Base-by-base conservation (phyloP, 1,284 basidiomycete genomes). In the Pseudozyma tsukubaensis region DNA sequence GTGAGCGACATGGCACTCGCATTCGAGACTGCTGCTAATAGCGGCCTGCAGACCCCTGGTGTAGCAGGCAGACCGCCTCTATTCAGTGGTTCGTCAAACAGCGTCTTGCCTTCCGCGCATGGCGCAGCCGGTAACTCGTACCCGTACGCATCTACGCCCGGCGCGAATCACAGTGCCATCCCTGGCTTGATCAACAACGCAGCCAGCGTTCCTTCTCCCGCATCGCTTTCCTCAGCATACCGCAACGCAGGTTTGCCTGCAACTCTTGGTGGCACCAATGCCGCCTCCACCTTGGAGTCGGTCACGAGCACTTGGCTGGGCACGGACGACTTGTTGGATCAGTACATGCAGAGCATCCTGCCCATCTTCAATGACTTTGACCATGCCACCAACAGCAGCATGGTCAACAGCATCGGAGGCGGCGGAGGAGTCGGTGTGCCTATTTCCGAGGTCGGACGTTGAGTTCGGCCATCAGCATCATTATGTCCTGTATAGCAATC, bases 291-390 rank as follows among this genome's bases (percentile, higher is more conserved):
- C 2, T 16, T 65, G 21, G 65, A 73, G 19, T 50, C 71, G 24
- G 50, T 65, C 14, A 68, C 71, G 13, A 73, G 40, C 44, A 68
- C 60, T 2, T 73, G 71, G 71, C 51, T 73, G 34, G 71, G 71
- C 37, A 73, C 71, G 5, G 71, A 73, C 48, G 71, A 73, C 19
- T 50, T 73, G 43, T 40, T 73, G 47, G 71, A 73, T 18, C 58
- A 60, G 45, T 73, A 73, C 61, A 73, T 73, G 71, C 71, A 73
- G 40, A 73, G 71, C 43, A 73, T 73, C 48, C 29, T 73, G 44
- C 71, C 71, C 18, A 73, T 73, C 53, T 73, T 73, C 36, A 73
- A 73, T 40, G 71, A 73, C 43, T 73, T 73, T 40, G 71, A 73
- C n/a, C 71, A 73, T 37, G 58, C 57, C 8, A 68, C 60, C 42